Percentiles rank a stretch among this genome's conserved stretches.
Evolutionary conservation across 2,329 filamentous ascomycete genomes (phyloP).

Genomic region (Pestalotiopsis sp.): DNA sequence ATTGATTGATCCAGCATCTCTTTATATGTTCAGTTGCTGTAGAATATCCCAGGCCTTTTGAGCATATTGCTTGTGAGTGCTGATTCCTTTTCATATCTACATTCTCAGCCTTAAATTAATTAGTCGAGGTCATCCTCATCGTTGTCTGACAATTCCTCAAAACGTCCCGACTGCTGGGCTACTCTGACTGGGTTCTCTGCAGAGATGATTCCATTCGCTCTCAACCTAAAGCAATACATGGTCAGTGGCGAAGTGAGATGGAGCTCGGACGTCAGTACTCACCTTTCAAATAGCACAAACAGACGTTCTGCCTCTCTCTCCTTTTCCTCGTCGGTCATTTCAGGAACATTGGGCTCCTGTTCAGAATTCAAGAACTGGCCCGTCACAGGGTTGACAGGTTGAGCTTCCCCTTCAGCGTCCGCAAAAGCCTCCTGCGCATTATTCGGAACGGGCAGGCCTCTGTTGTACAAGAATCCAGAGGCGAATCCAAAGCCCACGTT

Average conservation of each 20-base stretch:
- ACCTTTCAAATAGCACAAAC: conserved; percentile 90
- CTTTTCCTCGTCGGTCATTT: conserved; percentile 92
- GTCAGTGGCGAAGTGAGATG: not conserved
- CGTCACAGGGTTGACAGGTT: conserved; percentile 78
- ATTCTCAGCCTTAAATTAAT: not conserved
- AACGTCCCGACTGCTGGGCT: conserved; percentile 63
- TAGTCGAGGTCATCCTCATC: conserved; percentile 31
- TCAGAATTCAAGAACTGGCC: conserved; percentile 79
- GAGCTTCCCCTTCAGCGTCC: conserved; percentile 31
- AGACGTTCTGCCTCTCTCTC: conserved; percentile 87
- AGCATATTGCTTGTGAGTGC: too few relatives aligned
- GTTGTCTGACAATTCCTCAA: conserved; percentile 59
- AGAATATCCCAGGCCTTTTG: too few relatives aligned
- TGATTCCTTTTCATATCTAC: too few relatives aligned
- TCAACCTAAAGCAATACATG: conserved; percentile 22
- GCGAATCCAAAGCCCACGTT: conserved; percentile 96
- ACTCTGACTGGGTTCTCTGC: conserved; percentile 71
- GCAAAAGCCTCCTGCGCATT: conserved; percentile 59
- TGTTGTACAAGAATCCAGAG: conserved; percentile 84
- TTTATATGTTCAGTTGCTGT: too few relatives aligned
- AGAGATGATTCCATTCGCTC: conserved; percentile 59
- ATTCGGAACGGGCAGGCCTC: conserved; percentile 77
- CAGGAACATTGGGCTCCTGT: conserved; percentile 57
- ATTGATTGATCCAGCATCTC: too few relatives aligned
- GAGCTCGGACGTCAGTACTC: conserved; percentile 24